phyloP scores from a whole-genome alignment of 345 rosid species.

The Lenwebbia sp. region DNA sequence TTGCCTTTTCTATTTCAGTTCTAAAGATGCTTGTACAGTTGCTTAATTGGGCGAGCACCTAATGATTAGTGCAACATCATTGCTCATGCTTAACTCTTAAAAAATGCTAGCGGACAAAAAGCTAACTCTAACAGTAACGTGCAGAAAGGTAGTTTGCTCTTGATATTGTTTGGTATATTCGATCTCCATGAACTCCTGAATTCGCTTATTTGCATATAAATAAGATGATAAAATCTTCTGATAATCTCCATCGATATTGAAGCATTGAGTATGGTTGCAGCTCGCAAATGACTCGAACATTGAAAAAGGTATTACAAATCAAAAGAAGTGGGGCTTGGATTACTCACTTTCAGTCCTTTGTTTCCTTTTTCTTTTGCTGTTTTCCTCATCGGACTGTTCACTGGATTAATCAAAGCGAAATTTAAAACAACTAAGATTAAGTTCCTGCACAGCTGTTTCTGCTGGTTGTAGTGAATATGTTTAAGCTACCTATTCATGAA shows the following conservation, averaged over 20 bases:
- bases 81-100: neutral
- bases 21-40: neutral
- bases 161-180: neutral
- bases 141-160: neutral
- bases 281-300: neutral
- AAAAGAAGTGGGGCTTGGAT: neutral
- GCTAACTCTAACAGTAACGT: neutral
- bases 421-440: neutral
- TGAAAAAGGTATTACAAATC: neutral
- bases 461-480: neutral
- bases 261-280: neutral
- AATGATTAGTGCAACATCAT: neutral
- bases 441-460: neutral
- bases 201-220: neutral
- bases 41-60: neutral
- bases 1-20: neutral
- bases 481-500: neutral
- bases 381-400: neutral
- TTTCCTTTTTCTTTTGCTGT: neutral
- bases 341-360: neutral
- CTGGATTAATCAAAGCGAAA: neutral
- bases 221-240: neutral
- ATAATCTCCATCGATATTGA: neutral
- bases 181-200: neutral
- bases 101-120: neutral